A percentile compares a stretch with the other conserved stretches of the same genome.
Conservation (phyloP, 257 asterid genomes). For the Rehmannia glutinosa region DNA sequence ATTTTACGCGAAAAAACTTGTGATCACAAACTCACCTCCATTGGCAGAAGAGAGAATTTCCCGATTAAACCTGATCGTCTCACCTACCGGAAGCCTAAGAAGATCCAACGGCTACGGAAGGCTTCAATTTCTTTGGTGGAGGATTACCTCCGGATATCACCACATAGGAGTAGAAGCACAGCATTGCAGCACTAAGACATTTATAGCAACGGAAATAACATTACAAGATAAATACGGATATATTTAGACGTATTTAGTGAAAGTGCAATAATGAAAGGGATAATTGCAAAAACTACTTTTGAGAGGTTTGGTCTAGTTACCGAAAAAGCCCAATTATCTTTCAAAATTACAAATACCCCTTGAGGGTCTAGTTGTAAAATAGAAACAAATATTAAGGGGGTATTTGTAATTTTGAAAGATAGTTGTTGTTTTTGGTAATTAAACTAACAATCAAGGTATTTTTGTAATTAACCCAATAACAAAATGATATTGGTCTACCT, state of each 20-base stretch:
- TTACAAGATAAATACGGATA: not conserved
- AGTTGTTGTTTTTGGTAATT: too few relatives aligned
- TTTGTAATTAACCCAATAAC: too few relatives aligned
- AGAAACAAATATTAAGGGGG: too few relatives aligned
- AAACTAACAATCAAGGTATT: too few relatives aligned
- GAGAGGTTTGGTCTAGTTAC: too few relatives aligned
- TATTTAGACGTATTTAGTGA: not conserved
- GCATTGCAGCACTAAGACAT: conserved; percentile 73
- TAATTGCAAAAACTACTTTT: too few relatives aligned
- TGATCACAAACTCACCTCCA: conserved; percentile 15
- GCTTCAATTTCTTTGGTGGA: conserved; percentile 55
- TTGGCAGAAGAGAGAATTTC: not conserved
- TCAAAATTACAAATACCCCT: too few relatives aligned
- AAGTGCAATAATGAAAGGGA: not conserved
- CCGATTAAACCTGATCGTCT: not conserved
- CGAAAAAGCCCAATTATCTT: too few relatives aligned
- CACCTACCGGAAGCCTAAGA: conserved; percentile 16
- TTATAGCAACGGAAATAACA: not conserved
- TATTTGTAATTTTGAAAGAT: too few relatives aligned
- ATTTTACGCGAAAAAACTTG: not conserved
- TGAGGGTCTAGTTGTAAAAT: too few relatives aligned
- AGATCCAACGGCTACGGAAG: conserved; percentile 26
- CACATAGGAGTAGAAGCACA: conserved; percentile 78
- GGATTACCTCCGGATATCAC: conserved; percentile 72
- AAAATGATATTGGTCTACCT: too few relatives aligned